These are phyloP conservation scores for Penstemon eatonii DNA, from an alignment of 257 asterid species.

Conservation along the genomic window DNA sequence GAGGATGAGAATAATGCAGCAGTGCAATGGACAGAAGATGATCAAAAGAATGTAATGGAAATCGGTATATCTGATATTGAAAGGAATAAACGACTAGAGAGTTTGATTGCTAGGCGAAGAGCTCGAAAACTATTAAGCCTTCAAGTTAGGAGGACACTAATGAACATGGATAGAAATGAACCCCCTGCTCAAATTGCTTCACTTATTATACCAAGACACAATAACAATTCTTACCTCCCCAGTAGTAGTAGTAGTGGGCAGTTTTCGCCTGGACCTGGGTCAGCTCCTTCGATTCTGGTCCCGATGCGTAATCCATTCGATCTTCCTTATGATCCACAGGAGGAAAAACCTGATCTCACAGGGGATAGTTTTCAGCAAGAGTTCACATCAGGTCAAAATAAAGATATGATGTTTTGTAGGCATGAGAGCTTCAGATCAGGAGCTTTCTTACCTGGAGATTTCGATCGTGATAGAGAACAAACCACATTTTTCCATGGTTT, in stretches of 20 bases:
- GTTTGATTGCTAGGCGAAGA: constrained; percentile 81
- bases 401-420: constrained; percentile 53
- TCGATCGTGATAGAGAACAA: constrained; percentile 26
- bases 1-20: constrained; percentile 37
- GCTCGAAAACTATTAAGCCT: constrained; percentile 53
- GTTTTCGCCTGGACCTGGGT: constrained; percentile 66
- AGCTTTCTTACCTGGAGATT: constrained; percentile 32
- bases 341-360: constrained; percentile 81
- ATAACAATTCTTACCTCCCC: constrained; percentile 16
- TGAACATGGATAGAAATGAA: constrained; percentile 43
- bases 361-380: constrained; percentile 78
- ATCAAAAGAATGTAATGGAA: constrained; percentile 57
- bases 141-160: constrained; percentile 47
- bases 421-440: constrained; percentile 68
- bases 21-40: constrained; percentile 43
- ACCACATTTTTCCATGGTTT: constrained; percentile 24
- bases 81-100: constrained; percentile 76
- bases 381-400: constrained; percentile 43
- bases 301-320: constrained; percentile 82
- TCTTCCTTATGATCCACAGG: constrained; percentile 89
- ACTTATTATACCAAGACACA: constrained; percentile 44
- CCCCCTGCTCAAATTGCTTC: constrained; percentile 37
- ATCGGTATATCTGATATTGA: constrained; percentile 63
- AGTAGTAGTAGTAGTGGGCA: constrained; percentile 17
- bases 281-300: constrained; percentile 76